Evolutionary conservation across 2,329 filamentous ascomycete genomes (phyloP).

Genomic region (Exophiala sp.): DNA sequence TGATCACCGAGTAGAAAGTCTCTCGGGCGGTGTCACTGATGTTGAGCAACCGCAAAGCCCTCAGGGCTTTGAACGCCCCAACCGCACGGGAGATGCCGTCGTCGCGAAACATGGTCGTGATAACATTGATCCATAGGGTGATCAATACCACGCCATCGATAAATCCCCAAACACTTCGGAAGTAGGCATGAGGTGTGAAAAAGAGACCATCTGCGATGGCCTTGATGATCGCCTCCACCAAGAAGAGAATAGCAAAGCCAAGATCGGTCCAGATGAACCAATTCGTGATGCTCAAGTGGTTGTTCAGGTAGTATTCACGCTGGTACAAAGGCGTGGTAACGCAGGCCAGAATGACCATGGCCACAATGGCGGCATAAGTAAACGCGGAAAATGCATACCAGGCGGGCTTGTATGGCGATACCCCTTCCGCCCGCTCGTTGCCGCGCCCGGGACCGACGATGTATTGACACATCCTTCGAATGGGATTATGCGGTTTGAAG

Average conservation of each 20-base stretch:
- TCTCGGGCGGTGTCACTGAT: constrained; percentile 93
- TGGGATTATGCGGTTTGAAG: constrained; percentile 69
- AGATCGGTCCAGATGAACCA: constrained; percentile 97
- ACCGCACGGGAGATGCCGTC: constrained; percentile 82
- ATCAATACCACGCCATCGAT: constrained; percentile 88
- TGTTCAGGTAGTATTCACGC: constrained; percentile 67
- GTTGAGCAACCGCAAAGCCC: constrained; percentile 84
- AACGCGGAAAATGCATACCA: constrained; percentile 95
- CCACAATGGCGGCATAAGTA: constrained; percentile 87
- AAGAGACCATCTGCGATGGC: constrained; percentile 91
- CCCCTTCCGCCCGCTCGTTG: constrained; percentile 76
- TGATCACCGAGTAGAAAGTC: constrained; percentile 93
- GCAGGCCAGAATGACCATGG: constrained; percentile 95
- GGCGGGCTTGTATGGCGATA: constrained; percentile 77
- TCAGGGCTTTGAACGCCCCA: constrained; percentile 92
- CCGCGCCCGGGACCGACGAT: constrained; percentile 90
- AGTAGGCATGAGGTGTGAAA: constrained; percentile 95
- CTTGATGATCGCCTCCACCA: constrained; percentile 80
- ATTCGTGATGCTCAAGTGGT: constrained; percentile 58
- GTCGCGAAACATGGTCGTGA: constrained; percentile 72
- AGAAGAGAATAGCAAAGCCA: constrained; percentile 82
- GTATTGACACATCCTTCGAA: constrained; percentile 77
- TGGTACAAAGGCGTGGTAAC: constrained; percentile 93
- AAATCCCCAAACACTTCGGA: constrained; percentile 92
- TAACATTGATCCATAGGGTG: constrained; percentile 92